These are phyloP conservation scores for Phytopythium aichiense DNA, from an alignment of 352 stramenopile species.

Conservation along the genomic window DNA sequence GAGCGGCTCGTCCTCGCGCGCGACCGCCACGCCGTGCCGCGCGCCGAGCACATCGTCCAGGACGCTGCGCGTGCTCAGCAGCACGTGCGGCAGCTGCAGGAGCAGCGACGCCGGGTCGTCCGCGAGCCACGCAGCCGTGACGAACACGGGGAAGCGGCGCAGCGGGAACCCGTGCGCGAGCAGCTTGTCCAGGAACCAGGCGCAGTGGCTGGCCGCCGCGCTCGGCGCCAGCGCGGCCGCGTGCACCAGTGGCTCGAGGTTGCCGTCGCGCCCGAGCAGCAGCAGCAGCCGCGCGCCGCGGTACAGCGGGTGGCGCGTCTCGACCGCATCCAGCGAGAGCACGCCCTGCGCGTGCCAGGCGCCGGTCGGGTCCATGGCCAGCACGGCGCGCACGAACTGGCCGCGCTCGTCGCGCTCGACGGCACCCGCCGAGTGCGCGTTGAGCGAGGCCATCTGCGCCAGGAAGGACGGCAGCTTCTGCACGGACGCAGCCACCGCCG, in stretches of 20 bases:
- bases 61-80: slow-evolving; percentile 34
- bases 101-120: slow-evolving; percentile 9
- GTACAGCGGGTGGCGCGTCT: slow-evolving; percentile 23
- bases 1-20: slow-evolving; percentile 21
- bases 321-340: slow-evolving; percentile 30
- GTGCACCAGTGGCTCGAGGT: slow-evolving; percentile 32
- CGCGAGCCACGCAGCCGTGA: slow-evolving; percentile 22
- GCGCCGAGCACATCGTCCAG: slow-evolving; percentile 25
- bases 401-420: slow-evolving; percentile 25
- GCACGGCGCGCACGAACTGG: slow-evolving; percentile 26
- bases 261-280: slow-evolving; percentile 32
- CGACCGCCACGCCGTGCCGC: slow-evolving; percentile 11
- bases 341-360: slow-evolving; percentile 41
- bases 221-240: slow-evolving; percentile 35
- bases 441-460: slow-evolving; percentile 26
- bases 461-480: slow-evolving; percentile 43
- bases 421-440: slow-evolving; percentile 25
- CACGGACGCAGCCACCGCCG: slow-evolving; percentile 16
- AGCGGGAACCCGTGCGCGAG: slow-evolving; percentile 41
- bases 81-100: slow-evolving; percentile 26
- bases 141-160: slow-evolving; percentile 33
- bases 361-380: slow-evolving; percentile 34
- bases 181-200: slow-evolving; percentile 45
- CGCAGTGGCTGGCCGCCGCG: slow-evolving; percentile 19
- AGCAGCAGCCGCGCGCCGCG: slow-evolving; percentile 31